These are phyloP conservation scores for Astrocystis sublimbata DNA, from an alignment of 495 filamentous ascomycete species.

Conservation along the genomic window DNA sequence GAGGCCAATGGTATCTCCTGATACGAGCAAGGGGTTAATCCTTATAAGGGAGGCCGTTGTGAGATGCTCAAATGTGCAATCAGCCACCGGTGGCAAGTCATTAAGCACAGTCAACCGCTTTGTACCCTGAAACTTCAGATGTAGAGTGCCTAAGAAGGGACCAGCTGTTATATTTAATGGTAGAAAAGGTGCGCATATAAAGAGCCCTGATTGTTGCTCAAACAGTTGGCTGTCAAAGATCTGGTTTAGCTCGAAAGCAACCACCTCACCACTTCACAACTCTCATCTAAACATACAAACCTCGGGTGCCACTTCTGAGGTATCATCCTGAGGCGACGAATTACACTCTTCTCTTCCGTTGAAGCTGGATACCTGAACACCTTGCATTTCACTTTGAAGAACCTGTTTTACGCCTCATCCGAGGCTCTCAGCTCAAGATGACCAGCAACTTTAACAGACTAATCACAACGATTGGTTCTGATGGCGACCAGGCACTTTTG, in stretches of 20 bases:
- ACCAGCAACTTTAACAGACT: neutral
- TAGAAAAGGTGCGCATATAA: neutral
- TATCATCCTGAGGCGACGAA: neutral
- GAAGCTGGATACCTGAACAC: neutral
- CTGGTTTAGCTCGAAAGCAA: neutral
- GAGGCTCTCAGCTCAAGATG: neutral
- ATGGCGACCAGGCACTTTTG: conserved; percentile 11
- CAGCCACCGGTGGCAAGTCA: too few relatives aligned
- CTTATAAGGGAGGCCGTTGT: too few relatives aligned
- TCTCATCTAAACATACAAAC: neutral
- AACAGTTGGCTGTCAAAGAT: neutral
- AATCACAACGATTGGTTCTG: neutral
- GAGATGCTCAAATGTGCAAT: too few relatives aligned
- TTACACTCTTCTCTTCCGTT: neutral
- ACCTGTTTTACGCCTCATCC: neutral
- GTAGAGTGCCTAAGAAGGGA: neutral
- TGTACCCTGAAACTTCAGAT: neutral
- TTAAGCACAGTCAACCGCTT: too few relatives aligned
- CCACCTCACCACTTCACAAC: neutral
- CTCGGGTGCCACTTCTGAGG: neutral
- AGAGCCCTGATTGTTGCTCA: neutral
- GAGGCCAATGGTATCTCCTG: neutral
- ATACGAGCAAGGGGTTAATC: too few relatives aligned
- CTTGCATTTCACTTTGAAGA: neutral
- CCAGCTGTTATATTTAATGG: neutral